These are phyloP conservation scores for Hypomontagnella submonticulosa DNA, from an alignment of 495 filamentous ascomycete genomes.

Conservation along the genomic window DNA sequence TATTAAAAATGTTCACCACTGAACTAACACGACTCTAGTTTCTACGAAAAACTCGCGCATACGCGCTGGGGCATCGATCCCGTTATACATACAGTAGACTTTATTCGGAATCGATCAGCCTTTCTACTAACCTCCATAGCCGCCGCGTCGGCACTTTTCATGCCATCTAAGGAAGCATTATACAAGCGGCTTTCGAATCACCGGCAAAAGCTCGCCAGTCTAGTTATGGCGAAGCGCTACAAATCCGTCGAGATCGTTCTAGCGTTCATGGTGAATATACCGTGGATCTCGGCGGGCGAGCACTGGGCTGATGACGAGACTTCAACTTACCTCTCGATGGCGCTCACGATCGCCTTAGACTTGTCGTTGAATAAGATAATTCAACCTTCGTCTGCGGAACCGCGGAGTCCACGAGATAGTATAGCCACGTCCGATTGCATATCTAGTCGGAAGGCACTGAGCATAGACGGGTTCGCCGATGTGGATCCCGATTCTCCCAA, in stretches of 20 bases:
- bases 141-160: slow-evolving; percentile 71
- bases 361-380: slow-evolving; percentile 76
- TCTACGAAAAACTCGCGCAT: slow-evolving; percentile 76
- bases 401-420: slow-evolving; percentile 58
- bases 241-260: slow-evolving; percentile 78
- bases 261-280: slow-evolving; percentile 80
- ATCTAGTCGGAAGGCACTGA: slow-evolving; percentile 69
- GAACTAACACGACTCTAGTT: slow-evolving; percentile 55
- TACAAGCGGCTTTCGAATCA: slow-evolving; percentile 72
- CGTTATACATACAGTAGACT: slow-evolving; percentile 68
- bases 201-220: slow-evolving; percentile 70
- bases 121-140: slow-evolving; percentile 78
- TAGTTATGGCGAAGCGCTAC: slow-evolving; percentile 66
- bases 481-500: slow-evolving; percentile 68
- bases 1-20: slow-evolving; percentile 10
- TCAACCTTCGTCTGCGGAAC: slow-evolving; percentile 63
- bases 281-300: slow-evolving; percentile 77
- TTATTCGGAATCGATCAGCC: slow-evolving; percentile 72
- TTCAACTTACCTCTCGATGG: slow-evolving; percentile 75
- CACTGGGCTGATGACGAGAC: slow-evolving; percentile 77
- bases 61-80: slow-evolving; percentile 80
- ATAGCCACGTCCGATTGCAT: slow-evolving; percentile 73
- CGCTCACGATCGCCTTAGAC: slow-evolving; percentile 74
- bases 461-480: slow-evolving; percentile 73
- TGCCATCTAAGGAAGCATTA: slow-evolving; percentile 69